A percentile compares a stretch with the other conserved stretches of the same genome.
phyloP scores from a whole-genome alignment of 2,329 filamentous ascomycete genomes.

The Paecilomyces formosus region DNA sequence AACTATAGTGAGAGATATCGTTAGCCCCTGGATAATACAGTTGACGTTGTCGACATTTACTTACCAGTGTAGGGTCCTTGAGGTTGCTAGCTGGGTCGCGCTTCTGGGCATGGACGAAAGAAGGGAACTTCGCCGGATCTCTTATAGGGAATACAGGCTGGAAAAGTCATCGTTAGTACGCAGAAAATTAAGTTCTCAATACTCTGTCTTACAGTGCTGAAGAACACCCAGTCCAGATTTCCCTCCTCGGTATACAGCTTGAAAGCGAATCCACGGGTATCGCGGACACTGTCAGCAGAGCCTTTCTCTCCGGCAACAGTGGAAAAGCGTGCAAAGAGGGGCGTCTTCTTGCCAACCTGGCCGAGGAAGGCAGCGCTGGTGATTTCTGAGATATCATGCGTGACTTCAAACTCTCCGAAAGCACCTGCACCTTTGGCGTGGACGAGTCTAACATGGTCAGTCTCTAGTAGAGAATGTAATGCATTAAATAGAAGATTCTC shows the following conservation, averaged over 20 bases:
- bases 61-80: conserved; percentile 5
- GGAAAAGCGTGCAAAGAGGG: conserved; percentile 64
- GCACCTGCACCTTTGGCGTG: conserved; percentile 63
- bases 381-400: conserved; percentile 60
- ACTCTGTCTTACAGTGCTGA: conserved; percentile 13
- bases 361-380: conserved; percentile 60
- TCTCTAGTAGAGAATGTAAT: not conserved
- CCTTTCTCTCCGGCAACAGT: conserved; percentile 66
- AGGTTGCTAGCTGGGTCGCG: conserved; percentile 22
- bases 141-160: conserved; percentile 34
- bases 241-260: conserved; percentile 66
- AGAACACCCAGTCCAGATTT: conserved; percentile 43
- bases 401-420: conserved; percentile 62
- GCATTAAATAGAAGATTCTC: conserved; percentile 9
- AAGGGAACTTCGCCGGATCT: conserved; percentile 34
- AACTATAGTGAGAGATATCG: not conserved
- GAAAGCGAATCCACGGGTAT: conserved; percentile 66
- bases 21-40: not conserved
- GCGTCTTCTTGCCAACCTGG: conserved; percentile 51
- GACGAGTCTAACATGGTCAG: conserved; percentile 31
- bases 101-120: conserved; percentile 34
- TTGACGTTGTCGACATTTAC: not conserved
- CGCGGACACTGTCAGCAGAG: conserved; percentile 61
- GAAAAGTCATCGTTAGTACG: not conserved
- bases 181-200: conserved; percentile 31